Conservation (phyloP, 352 stramenopile species). For the Phytophthora foliorum region DNA sequence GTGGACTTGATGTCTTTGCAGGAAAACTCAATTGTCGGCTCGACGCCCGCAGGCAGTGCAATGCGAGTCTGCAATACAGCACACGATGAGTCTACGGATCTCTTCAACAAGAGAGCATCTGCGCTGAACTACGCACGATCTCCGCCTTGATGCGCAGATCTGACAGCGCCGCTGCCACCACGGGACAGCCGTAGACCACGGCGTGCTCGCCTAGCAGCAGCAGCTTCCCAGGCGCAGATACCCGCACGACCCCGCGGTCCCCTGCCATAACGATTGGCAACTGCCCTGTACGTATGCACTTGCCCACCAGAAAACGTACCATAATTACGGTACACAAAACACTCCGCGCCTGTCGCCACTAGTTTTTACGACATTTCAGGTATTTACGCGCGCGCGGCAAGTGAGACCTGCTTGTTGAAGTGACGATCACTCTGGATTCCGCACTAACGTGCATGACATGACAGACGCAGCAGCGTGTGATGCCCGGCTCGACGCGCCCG, state of each 20-base stretch:
- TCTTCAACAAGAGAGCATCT: constrained; percentile 10
- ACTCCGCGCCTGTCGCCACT: constrained; percentile 1
- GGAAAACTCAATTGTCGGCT: constrained; percentile 49
- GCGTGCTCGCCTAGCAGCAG: constrained; percentile 93
- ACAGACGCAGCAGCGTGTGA: constrained; percentile 11
- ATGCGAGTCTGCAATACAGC: constrained; percentile 38
- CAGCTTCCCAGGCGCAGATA: constrained; percentile 90
- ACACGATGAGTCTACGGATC: constrained; percentile 6
- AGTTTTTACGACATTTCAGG: constrained; percentile 43
- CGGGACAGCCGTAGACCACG: constrained; percentile 89
- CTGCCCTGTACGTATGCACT: too few species aligned
- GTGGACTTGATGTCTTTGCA: constrained; percentile 66
- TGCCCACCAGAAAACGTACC: too few species aligned
- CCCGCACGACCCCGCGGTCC: constrained; percentile 43
- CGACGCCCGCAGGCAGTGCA: constrained; percentile 7
- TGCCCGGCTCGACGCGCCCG: constrained; percentile 4
- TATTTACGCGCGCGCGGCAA: constrained; percentile 35
- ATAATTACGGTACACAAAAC: background rate
- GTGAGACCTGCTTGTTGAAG: constrained; percentile 23
- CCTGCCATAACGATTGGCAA: constrained; percentile 31
- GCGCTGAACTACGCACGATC: constrained; percentile 65
- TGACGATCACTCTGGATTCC: constrained; percentile 28
- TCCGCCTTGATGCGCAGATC: constrained; percentile 84
- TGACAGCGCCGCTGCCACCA: constrained; percentile 83
- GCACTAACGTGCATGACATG: background rate